phyloP scores from a whole-genome alignment of 169 alveolate genomes.

The Cryptosporidium canis region DNA sequence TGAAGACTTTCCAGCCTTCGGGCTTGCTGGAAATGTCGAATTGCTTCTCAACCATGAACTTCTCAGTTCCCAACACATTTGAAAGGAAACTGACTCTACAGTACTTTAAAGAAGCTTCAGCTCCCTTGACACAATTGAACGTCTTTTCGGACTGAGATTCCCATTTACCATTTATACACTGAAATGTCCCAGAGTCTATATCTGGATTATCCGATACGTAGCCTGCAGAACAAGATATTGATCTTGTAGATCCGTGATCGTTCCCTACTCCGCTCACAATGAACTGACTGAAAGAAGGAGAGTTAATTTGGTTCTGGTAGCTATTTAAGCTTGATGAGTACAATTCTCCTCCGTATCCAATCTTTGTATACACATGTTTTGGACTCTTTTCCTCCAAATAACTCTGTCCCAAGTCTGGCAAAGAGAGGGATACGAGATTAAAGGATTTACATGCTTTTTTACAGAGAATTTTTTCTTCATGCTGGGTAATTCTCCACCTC shows the following conservation, averaged over 20 bases:
- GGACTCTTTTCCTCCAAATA: neutral
- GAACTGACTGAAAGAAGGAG: neutral
- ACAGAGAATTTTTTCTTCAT: slow-evolving; percentile 41
- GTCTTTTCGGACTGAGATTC: neutral
- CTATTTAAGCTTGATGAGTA: neutral
- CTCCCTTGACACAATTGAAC: slow-evolving; percentile 51
- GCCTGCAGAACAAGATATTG: slow-evolving; percentile 55
- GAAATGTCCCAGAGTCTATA: slow-evolving; percentile 26
- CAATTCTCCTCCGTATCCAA: neutral
- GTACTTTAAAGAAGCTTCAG: slow-evolving; percentile 4
- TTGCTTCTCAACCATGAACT: slow-evolving; percentile 20
- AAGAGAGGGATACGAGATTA: neutral
- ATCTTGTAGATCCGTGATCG: slow-evolving; percentile 53
- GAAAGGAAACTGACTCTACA: slow-evolving; percentile 20
- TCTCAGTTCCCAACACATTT: slow-evolving; percentile 34
- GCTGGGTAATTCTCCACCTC: slow-evolving; percentile 56
- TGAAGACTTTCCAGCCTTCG: slow-evolving; percentile 23
- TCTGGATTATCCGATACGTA: slow-evolving; percentile 61
- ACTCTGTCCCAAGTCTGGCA: slow-evolving; percentile 2
- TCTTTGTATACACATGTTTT: neutral
- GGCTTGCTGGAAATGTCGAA: slow-evolving; percentile 2
- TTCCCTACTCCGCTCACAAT: slow-evolving; percentile 45
- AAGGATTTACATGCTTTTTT: slow-evolving; percentile 44
- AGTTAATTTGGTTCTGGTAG: neutral
- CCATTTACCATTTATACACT: slow-evolving; percentile 47